Base-by-base conservation (phyloP, 768 basidiomycete genomes). In the Boletus sensibilis region DNA sequence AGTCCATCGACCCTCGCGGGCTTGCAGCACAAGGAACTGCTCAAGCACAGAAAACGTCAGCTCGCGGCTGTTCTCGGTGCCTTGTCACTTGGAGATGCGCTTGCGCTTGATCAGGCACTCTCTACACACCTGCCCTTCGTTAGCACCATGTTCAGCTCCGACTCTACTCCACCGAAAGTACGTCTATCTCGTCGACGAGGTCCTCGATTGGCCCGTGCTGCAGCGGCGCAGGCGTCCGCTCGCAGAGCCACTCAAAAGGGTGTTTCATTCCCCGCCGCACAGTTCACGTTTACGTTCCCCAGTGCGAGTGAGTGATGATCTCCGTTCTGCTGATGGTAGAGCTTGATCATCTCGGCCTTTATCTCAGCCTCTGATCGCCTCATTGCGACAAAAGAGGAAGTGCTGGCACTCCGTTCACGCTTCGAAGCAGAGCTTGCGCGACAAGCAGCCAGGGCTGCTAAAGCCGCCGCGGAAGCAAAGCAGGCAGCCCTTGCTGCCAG, bases 91-190 rank as follows among this genome's bases (percentile, higher is more conserved):
- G 83, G 83, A 18, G 86, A 90, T 70, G 82, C 85, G 14, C 76
- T 91, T 41, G 88, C 88, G 35, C 75, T 92, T 29, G 90, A 93
- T 67, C 87, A 87, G 69, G 91, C 90, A 27, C 74, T 93, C 43
- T 84, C 85, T 38, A 80, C 79, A 41, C 71, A 70, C 46, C 46
- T 70, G 8, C 64, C 64, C 50, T 71, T 71, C 44, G 61, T 65
- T 16, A 54, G 64, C 53, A 65, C 78, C 53, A 78, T 75, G 60
- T 75, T 74, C 43, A 70, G 72, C 31, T 57, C 68, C 31, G 64
- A 59, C 52, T 56, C 64, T 33, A 58, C 61, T 55, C 51, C 70
- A 14, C 73, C 69, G 8, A 77, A 73, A 59, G 74, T 82, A 34
- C 79, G 84, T 37, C 76, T 82, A 27, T 87, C 87, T 49, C 82